Base-by-base conservation (phyloP, 768 basidiomycete genomes). In the Lepiota brunneoincarnata region DNA sequence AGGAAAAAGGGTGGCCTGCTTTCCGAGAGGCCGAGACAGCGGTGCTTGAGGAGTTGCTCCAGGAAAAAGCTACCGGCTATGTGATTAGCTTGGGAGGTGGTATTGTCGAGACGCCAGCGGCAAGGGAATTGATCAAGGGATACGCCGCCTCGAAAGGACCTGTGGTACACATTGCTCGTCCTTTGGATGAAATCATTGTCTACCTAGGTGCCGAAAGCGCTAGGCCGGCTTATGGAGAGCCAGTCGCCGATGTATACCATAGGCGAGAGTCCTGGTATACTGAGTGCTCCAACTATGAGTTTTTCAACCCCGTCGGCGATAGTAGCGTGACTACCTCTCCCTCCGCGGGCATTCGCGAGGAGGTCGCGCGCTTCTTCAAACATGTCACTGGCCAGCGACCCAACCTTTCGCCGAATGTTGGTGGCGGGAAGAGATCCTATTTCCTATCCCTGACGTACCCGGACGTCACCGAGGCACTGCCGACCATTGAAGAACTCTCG, bases 361-460 rank as follows among this genome's bases (percentile, higher is more conserved):
- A 96, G 63, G 81, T 91, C 43, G 70, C 73, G 3, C 80, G 93
- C 26, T 99, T 93, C 81, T 98, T 99, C 79, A 76, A 76, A 28
- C 93, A 97, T 67, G 79, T 98, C 53, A 86, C 88, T 0, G 91
- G 92, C 0, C 69, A 80, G 37, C 69, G 75, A 28, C 79, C 83
- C 1, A 97, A 95, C 61, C 64, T 84, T 20, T 76, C 82, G 0
- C 65, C 73, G 2, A 86, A 83, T 60, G 64, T 86, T 20, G 68
- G 63, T 0, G 62, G 65, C 6, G 83, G 80, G 5, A 72, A 75
- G 20, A 81, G 89, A n/a, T 91, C 93, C 0, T 93, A 93, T 72
- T 98, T 98, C 79, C 78, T 98, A 37, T 87, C 88, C 7, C 75
- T 99, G 53, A 97, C 96, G 0, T 95, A 92, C 71, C 93, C 96